A percentile compares a stretch with the other conserved stretches of the same genome.
phyloP scores from a whole-genome alignment of 306 rosid genomes.

The Pyrus communis region DNA sequence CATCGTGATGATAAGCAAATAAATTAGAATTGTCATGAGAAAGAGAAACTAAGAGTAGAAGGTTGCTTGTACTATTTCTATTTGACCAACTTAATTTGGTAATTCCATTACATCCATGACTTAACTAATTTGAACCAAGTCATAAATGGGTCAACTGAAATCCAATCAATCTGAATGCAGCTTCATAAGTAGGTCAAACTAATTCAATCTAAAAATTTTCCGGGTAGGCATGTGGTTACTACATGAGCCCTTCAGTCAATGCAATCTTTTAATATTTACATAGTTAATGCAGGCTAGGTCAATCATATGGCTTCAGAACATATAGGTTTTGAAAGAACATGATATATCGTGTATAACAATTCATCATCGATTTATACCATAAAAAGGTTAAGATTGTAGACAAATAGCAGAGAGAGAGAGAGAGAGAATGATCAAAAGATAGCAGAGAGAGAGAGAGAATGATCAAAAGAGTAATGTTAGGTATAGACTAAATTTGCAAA shows the following conservation, averaged over 20 bases:
- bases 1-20: no score
- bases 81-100: neutral
- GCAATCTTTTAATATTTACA: neutral
- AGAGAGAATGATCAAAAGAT: no score
- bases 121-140: neutral
- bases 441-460: neutral
- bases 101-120: neutral
- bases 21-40: neutral
- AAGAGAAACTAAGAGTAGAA: neutral
- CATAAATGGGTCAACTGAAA: constrained; percentile 3
- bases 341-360: neutral
- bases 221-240: neutral
- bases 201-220: neutral
- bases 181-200: constrained; percentile 7
- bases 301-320: neutral
- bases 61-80: neutral
- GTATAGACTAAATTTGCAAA: no score
- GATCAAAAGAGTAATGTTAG: neutral
- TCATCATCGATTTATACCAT: neutral
- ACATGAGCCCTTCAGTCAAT: neutral
- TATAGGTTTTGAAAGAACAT: neutral
- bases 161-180: neutral
- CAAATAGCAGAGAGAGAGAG: neutral
- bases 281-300: constrained; percentile 1
- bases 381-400: neutral